Base-by-base conservation (phyloP, 140 eudicot species). In the Ambrosia hybrid region DNA sequence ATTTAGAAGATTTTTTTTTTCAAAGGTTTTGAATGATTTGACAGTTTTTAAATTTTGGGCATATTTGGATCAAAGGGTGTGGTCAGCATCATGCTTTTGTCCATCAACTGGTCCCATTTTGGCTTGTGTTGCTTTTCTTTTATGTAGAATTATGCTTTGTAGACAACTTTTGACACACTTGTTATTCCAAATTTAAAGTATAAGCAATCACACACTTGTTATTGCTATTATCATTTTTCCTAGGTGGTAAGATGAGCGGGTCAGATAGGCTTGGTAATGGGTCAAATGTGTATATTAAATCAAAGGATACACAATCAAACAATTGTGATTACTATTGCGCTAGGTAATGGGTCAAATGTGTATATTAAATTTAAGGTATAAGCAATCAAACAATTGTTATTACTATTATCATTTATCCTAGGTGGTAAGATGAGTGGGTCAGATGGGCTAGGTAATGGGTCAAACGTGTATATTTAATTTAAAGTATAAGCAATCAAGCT, bases 31-130 rank as follows among this genome's bases (percentile, higher is more conserved):
- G 57, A 49, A 70, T 70, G 65, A 56, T 72, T 71, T 57, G 72
- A 58, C 43, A 58, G 34, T 36, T 37, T 46, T 45, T 34, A 76
- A 58, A 72, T n/a, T 78, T 17, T 36, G 48, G n/a, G 62, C 60
- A 48, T 48, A 72, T 46, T 65, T 65, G 69, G 55, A 72, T 72
- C 63, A 78, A 72, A 16, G 68, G 74, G 51, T 46, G 26, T 65
- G 78, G 82, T 78, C 78, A 78, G 60, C 74, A 72, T 6, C 63
- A 72, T 78, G 65, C 74, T 78, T 78, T 78, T 70, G 30, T 72
- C 78, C 74, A 72, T 37, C 78, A 78, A 14, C 49, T 38, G 83
- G 74, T 49, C 83, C 83, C 83, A 78, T 72, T 51, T 49, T 55
- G 68, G 74, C 12, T 57, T 77, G 57, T 10, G 13, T 65, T 72